Evolutionary conservation across 306 rosid species (phyloP).

Genomic region (Astragalus glycyphyllos): DNA sequence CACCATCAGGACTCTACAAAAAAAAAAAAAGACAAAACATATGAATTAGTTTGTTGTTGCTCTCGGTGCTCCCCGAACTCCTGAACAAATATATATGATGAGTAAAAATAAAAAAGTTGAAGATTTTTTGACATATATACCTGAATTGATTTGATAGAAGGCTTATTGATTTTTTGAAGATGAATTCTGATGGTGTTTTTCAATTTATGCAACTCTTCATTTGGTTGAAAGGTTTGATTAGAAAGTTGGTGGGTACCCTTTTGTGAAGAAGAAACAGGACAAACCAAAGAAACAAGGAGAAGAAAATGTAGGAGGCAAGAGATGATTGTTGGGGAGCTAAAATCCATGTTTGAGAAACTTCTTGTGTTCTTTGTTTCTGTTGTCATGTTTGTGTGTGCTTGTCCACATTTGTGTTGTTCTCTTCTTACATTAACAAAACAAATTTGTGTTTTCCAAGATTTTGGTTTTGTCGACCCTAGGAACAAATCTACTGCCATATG

Average conservation of each 20-base stretch:
- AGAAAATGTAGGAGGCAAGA: conserved; percentile 59
- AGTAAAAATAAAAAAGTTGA: not conserved
- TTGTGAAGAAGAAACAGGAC: conserved; percentile 53
- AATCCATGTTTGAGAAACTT: conserved; percentile 65
- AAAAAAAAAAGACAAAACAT: not conserved
- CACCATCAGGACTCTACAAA: conserved; percentile 86
- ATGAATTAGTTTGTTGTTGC: not conserved
- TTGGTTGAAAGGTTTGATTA: conserved; percentile 65
- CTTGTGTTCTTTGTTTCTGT: conserved; percentile 41
- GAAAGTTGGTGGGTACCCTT: conserved; percentile 29
- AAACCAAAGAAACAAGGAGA: conserved; percentile 60
- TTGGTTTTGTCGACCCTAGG: conserved; percentile 45
- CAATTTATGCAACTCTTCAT: conserved; percentile 59
- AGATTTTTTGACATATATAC: conserved; percentile 35
- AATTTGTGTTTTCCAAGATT: conserved; percentile 42
- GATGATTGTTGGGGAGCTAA: conserved; percentile 54
- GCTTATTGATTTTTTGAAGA: conserved; percentile 76
- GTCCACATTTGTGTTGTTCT: conserved; percentile 60
- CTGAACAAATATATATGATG: not conserved
- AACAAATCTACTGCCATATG: conserved; percentile 41
- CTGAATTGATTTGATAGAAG: conserved; percentile 80
- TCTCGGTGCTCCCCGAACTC: too few species aligned
- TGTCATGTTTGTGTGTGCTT: conserved; percentile 33
- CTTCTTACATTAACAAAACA: conserved; percentile 47
- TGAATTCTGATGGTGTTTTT: conserved; percentile 52